Evolutionary conservation across 768 basidiomycete genomes (phyloP), one percentile per base, ranked within the genome.

Genomic region (Suillus discolor): DNA sequence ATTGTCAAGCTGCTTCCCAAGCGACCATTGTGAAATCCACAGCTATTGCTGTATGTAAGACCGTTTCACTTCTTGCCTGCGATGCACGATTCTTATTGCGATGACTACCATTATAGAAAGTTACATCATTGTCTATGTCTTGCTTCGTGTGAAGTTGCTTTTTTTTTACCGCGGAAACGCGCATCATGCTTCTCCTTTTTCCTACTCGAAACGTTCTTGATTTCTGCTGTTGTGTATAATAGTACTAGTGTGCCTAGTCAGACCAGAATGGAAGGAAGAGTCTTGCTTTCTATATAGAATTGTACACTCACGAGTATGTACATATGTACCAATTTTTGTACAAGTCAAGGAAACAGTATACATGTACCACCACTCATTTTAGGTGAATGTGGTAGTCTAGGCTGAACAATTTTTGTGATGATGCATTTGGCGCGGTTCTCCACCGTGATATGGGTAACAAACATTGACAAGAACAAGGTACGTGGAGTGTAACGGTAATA

Each of bases 1-100:
- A 38, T 83, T 65, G 81, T 91, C 61, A 79, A 81, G 65, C 80
- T 90, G 42, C 74, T 87, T 20, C 83, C 84, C 7, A 71, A 70
- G 38, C 66, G 73, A n/a, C 71, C 73, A 15, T 28, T 73, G 49
- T 74, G 62, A 73, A 25, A 69, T 23, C 16, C 68, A 44, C 69
- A 63, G 9, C 5, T 16, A 38, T 38, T 39, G 12, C 6, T 53
- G 20, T 41, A 20, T n/a, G 38, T 41, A 23, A 59, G 38, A 25
- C 2, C 6, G 4, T 34, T 59, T 25, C 23, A 18, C 23, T 18
- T 57, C 4, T 57, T 23, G 8, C 13, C n/a, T 57, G 23, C n/a
- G 16, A 4, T 38, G 12, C 8, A 15, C 15, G 2, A 16, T 38
- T 39, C 57, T 57, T 6, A 38, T 23, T 38, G 53, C 28, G 16